These are phyloP conservation scores for Globisporangium takayamanum DNA, from an alignment of 352 stramenopile species.

Conservation along the genomic window DNA sequence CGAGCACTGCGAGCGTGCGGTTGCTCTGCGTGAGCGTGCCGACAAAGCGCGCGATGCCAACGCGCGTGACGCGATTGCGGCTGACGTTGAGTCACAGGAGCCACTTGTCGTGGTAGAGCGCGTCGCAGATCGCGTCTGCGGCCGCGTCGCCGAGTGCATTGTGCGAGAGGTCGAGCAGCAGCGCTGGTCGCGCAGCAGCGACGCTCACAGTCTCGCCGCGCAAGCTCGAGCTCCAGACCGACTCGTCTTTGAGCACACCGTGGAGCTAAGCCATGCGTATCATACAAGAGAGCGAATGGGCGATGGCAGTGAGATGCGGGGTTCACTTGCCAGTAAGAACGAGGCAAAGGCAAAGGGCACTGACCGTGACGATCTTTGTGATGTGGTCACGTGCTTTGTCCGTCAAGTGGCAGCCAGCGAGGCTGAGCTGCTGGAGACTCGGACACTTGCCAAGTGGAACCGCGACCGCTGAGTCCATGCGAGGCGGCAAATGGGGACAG, in stretches of 20 bases:
- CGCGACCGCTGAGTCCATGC: conserved; percentile 21
- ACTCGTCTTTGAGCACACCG: conserved; percentile 42
- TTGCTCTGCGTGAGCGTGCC: conserved; percentile 40
- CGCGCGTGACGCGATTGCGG: conserved; percentile 29
- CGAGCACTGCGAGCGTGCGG: conserved; percentile 35
- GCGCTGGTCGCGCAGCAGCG: conserved; percentile 6
- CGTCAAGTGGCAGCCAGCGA: conserved; percentile 40
- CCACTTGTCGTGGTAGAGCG: conserved; percentile 69
- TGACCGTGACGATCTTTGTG: conserved; percentile 54
- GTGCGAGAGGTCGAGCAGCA: conserved; percentile 41
- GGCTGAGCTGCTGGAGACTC: conserved; percentile 32
- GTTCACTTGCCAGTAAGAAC: not conserved
- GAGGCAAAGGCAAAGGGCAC: not conserved
- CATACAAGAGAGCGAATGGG: not conserved
- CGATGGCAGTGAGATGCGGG: no score
- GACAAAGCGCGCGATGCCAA: conserved; percentile 21
- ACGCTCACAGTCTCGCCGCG: conserved; percentile 19
- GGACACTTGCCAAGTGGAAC: conserved; percentile 33
- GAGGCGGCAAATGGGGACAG: no score
- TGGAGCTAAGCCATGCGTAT: conserved; percentile 26
- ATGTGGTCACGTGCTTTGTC: conserved; percentile 41
- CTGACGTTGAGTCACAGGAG: conserved; percentile 45
- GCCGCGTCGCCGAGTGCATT: conserved; percentile 39
- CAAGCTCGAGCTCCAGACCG: conserved; percentile 50
- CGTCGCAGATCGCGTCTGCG: conserved; percentile 30